Conservation (phyloP, 2,329 filamentous ascomycete species). For the Botrytis pseudocinerea region DNA sequence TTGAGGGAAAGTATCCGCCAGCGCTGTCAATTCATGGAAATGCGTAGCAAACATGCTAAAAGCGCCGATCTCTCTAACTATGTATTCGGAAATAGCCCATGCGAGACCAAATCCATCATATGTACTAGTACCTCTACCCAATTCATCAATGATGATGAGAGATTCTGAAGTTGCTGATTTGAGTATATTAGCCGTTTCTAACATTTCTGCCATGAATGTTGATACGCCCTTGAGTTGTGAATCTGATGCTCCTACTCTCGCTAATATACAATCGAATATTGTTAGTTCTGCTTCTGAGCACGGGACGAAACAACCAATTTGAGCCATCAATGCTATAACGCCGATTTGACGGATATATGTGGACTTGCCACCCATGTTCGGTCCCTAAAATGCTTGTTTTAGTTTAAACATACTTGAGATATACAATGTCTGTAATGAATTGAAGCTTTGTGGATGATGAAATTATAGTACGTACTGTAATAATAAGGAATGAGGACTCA, state of each 20-base stretch:
- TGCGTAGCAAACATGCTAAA: slow-evolving; percentile 96
- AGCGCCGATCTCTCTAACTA: slow-evolving; percentile 90
- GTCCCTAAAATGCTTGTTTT: slow-evolving; percentile 51
- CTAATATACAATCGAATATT: slow-evolving; percentile 95
- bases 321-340: slow-evolving; percentile 95
- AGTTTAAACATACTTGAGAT: background rate
- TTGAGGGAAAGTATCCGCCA: slow-evolving; percentile 82
- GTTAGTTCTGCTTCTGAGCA: slow-evolving; percentile 87
- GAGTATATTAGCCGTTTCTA: slow-evolving; percentile 97
- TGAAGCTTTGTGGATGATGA: background rate
- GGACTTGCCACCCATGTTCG: slow-evolving; percentile 94
- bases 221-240: slow-evolving; percentile 97
- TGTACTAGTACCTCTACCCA: slow-evolving; percentile 93
- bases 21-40: slow-evolving; percentile 94
- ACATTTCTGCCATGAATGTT: slow-evolving; percentile 99
- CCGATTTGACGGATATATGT: slow-evolving; percentile 92
- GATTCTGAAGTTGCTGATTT: slow-evolving; percentile 95
- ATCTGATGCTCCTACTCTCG: slow-evolving; percentile 92
- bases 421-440: too few relatives aligned
- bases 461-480: background rate
- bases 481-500: slow-evolving; percentile 74
- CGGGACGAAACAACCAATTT: slow-evolving; percentile 94
- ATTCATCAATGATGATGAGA: slow-evolving; percentile 96
- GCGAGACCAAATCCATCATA: slow-evolving; percentile 99
- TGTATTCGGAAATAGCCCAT: slow-evolving; percentile 98